These are phyloP conservation scores for Pleurostoma richardsiae DNA, from an alignment of 2,329 filamentous ascomycete species.

Conservation along the genomic window DNA sequence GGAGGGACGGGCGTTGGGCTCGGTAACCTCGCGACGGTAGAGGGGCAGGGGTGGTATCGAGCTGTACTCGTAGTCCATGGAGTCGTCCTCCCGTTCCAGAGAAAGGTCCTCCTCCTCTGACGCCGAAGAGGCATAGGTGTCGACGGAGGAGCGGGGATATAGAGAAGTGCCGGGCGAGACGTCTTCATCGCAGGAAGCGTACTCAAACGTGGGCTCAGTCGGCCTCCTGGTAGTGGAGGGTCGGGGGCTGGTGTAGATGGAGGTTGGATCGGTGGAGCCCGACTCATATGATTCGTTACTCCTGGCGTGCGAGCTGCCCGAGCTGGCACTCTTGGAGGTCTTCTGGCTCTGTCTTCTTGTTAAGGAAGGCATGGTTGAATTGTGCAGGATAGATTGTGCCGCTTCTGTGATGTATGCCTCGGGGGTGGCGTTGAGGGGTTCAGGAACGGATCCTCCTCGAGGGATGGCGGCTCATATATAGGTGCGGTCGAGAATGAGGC, in stretches of 20 bases:
- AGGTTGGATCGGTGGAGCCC: slow-evolving; percentile 7
- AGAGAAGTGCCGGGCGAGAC: slow-evolving; percentile 34
- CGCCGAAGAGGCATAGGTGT: slow-evolving; percentile 75
- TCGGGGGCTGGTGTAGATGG: slow-evolving; percentile 2
- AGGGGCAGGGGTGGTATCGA: slow-evolving; percentile 50
- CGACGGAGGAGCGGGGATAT: slow-evolving; percentile 57
- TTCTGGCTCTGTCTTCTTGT: slow-evolving; percentile 1
- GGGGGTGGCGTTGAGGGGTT: background rate
- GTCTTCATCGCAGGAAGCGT: slow-evolving; percentile 19
- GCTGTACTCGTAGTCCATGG: slow-evolving; percentile 21
- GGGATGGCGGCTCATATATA: slow-evolving; percentile 1
- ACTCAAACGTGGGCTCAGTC: slow-evolving; percentile 3
- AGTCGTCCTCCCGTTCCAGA: slow-evolving; percentile 30
- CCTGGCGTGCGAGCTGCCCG: slow-evolving; percentile 3
- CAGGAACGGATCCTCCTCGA: background rate
- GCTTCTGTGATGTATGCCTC: background rate
- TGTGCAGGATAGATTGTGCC: background rate
- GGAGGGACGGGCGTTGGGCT: slow-evolving; percentile 66
- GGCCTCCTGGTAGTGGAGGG: slow-evolving; percentile 5
- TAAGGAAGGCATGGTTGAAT: slow-evolving; percentile 6
- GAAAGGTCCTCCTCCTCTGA: slow-evolving; percentile 55
- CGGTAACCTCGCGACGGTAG: slow-evolving; percentile 57
- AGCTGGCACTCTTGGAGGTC: slow-evolving; percentile 3
- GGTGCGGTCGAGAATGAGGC: slow-evolving; percentile 1
- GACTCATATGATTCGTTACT: slow-evolving; percentile 8